Evolutionary conservation across 495 filamentous ascomycete species (phyloP).

Genomic region (Trichoderma orchidacearum): DNA sequence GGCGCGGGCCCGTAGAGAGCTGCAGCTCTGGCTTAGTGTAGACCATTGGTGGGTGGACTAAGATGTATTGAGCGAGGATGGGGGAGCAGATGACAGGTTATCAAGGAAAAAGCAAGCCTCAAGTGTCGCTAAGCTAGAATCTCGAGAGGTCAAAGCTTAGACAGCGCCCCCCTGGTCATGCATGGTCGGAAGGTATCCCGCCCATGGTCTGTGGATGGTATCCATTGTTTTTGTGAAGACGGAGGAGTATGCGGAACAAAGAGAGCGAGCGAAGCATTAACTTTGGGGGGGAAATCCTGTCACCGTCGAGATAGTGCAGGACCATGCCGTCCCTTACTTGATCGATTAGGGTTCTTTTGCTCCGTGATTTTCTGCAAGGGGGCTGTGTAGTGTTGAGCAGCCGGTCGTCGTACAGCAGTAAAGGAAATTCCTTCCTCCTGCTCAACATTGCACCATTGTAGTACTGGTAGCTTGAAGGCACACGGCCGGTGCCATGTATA

Average conservation of each 20-base stretch:
- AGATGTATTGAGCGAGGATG: background rate
- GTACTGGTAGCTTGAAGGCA: background rate
- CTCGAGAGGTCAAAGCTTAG: background rate
- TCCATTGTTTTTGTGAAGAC: background rate
- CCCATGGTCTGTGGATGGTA: background rate
- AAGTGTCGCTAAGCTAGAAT: background rate
- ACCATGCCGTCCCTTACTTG: background rate
- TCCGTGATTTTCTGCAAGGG: background rate
- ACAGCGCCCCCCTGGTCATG: background rate
- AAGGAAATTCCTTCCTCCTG: no score
- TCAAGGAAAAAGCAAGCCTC: background rate
- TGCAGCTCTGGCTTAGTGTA: background rate
- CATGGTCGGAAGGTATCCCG: background rate
- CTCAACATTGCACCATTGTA: background rate
- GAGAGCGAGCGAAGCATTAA: background rate
- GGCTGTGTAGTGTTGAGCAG: no score
- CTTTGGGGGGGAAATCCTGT: background rate
- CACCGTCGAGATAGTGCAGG: background rate
- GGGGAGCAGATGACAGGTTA: background rate
- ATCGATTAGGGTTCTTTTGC: background rate
- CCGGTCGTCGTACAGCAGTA: no score
- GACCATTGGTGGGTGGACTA: background rate
- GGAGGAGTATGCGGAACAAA: background rate
- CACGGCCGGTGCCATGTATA: background rate
- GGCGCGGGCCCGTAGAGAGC: background rate